Base-by-base conservation (phyloP, 2,329 filamentous ascomycete genomes). In the Scedosporium minutisporum region DNA sequence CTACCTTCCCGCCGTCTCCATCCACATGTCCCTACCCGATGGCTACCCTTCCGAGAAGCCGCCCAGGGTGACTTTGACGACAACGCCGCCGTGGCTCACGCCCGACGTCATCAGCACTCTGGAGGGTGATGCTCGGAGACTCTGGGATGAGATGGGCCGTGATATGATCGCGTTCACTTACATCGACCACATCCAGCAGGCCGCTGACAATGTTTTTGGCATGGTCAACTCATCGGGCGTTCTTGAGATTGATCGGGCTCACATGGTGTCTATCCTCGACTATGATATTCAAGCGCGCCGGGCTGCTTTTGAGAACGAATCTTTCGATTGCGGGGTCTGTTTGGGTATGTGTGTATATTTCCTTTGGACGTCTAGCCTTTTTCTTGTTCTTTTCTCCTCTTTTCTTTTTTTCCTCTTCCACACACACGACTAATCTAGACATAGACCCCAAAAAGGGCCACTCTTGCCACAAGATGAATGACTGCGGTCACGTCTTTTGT, bases 401-500 rank as follows among this genome's bases (percentile, higher is more conserved):
- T 23, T 18, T 21, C 16, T 14, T 18, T 9, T 42, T 23, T 27
- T 27, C n/a, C 23, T 16, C 25, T 25, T 25, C 18, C 41, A 18
- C 16, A 1, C 10, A 4, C 29, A 41, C 6, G 10, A 16, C 27
- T 29, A 38, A 61, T 33, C n/a, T 25, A 38, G 51, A 41, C 38
- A 10, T 63, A 83, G 93, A 97, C 73, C 92, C 92, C 0, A 96
- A 96, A 74, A 97, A 96, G 72, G 95, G 95, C 1, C 75, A 78
- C 0, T 82, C 80, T 10, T 97, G 95, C 72, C 89, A 97, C 75
- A 84, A 85, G 51, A 87, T 97, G 81, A 75, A 89, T 57, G 86
- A 88, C 64, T 99, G 95, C 73, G 86, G 85, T 0, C 93, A 99
- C 71, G 91, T 97, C 44, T 99, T 97, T 71, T 99, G 95, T 73